phyloP scores from a whole-genome alignment of 2,329 filamentous ascomycete species.

The Pseudogymnoascus sp. region DNA sequence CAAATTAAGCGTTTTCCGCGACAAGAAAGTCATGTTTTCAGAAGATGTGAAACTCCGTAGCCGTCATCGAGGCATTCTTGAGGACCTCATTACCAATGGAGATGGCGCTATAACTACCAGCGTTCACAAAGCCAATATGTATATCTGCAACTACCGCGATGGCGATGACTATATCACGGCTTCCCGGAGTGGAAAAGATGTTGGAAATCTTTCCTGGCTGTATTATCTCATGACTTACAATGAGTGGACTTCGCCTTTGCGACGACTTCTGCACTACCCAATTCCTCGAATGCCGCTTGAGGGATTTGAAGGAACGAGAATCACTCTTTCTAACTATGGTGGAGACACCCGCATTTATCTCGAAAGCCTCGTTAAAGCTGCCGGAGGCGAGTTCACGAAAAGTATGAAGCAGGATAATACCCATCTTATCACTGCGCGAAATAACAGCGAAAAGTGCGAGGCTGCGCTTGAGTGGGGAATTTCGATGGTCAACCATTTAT shows the following conservation, averaged over 20 bases:
- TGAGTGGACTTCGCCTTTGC: slow-evolving; percentile 77
- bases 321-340: slow-evolving; percentile 93
- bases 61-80: slow-evolving; percentile 60
- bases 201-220: slow-evolving; percentile 90
- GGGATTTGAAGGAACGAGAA: slow-evolving; percentile 67
- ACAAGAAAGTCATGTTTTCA: slow-evolving; percentile 71
- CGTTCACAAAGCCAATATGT: slow-evolving; percentile 69
- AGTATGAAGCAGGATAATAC: slow-evolving; percentile 94
- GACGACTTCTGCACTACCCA: slow-evolving; percentile 83
- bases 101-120: slow-evolving; percentile 62
- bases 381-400: slow-evolving; percentile 85
- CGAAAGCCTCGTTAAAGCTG: slow-evolving; percentile 79
- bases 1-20: slow-evolving; percentile 66
- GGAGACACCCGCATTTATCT: slow-evolving; percentile 90
- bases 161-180: slow-evolving; percentile 72
- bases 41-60: slow-evolving; percentile 63
- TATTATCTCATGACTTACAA: slow-evolving; percentile 87
- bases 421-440: slow-evolving; percentile 86
- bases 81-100: slow-evolving; percentile 61
- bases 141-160: slow-evolving; percentile 80
- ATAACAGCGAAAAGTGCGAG: slow-evolving; percentile 84
- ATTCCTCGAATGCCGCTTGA: slow-evolving; percentile 68
- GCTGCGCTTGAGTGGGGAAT: slow-evolving; percentile 91
- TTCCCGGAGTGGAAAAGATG: slow-evolving; percentile 68
- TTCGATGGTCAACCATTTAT: slow-evolving; percentile 85